Evolutionary conservation across 1,284 basidiomycete genomes (phyloP).

Genomic region (Trametes polyzona): DNA sequence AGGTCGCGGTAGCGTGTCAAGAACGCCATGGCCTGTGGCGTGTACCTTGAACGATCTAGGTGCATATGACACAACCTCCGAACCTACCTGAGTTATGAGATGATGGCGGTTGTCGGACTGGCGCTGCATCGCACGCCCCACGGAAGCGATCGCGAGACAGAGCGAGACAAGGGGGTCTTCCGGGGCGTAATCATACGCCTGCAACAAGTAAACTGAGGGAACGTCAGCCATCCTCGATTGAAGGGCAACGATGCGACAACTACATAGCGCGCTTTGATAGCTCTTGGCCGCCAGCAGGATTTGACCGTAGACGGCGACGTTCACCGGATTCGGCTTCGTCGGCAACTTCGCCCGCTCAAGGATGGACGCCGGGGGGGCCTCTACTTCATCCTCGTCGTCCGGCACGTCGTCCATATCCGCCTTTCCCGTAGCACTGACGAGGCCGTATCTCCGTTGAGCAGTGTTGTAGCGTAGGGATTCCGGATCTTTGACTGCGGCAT

Average conservation of each 20-base stretch:
- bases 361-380: constrained; percentile 20
- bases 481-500: constrained; percentile 63
- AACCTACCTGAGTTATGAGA: constrained; percentile 70
- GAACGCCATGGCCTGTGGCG: constrained; percentile 87
- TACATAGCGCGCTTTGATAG: constrained; percentile 90
- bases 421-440: constrained; percentile 32
- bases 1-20: constrained; percentile 74
- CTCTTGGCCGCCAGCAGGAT: constrained; percentile 85
- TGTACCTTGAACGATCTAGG: too few relatives aligned
- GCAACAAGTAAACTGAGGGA: constrained; percentile 82
- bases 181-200: constrained; percentile 85
- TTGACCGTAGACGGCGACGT: constrained; percentile 85
- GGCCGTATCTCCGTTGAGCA: constrained; percentile 55
- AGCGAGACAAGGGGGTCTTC: constrained; percentile 88
- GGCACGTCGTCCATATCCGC: constrained; percentile 39
- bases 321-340: constrained; percentile 74
- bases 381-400: constrained; percentile 39
- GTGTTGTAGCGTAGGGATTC: constrained; percentile 64
- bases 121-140: constrained; percentile 90
- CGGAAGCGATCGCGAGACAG: constrained; percentile 79
- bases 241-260: constrained; percentile 35
- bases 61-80: too few relatives aligned
- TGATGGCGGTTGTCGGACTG: constrained; percentile 95
- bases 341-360: constrained; percentile 47
- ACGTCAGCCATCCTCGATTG: not conserved